Evolutionary conservation across 108 stramenopile genomes (phyloP), one percentile per base, ranked within the genome.

Genomic region (Cyclostephanos tholiformis): DNA sequence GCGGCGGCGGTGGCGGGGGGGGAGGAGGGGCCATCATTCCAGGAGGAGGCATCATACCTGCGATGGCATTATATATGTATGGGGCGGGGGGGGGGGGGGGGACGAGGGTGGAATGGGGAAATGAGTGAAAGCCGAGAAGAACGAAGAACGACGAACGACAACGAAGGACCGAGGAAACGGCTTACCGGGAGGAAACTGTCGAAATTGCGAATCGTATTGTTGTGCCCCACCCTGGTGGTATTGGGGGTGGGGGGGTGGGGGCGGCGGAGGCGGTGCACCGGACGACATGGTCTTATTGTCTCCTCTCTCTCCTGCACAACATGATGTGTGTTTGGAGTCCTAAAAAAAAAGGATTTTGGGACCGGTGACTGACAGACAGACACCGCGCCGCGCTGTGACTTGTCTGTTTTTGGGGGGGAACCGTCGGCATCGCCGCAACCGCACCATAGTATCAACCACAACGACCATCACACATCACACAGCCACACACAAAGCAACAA

Each of bases 31-130:
- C 70, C n/a, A 49, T 41, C 76, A 77, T 79, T 2, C 77, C 77
- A 26, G 77, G 77, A 41, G 77, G 77, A 16, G 65, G 65, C 65
- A 75, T 67, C 74, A 75, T 75, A 3, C 74, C 74, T 62, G 17
- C n/a, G 27, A 4, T 25, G 13, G 32, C 12, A 10, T 12, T 41
- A 12, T 9, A 41, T 41, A 10, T 41, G 12, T 41, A 12, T 41
- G 4, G 4, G 4, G 36, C n/a, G n/a, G n/a, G n/a, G n/a, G n/a
- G n/a, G n/a, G n/a, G 36, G 36, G 36, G 36, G 36, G 36, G 36
- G 36, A 36, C 36, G 36, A 36, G 4, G 6, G 36, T 6, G 4
- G 36, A 6, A 36, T 36, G 36, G 16, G 16, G 14, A 46, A 14
- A 46, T 16, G 44, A 17, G 13, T 46, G 16, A 14, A 14, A 0